A percentile compares a stretch with the other conserved stretches of the same genome.
These are phyloP conservation scores for Stephania yunnanensis DNA, from an alignment of 164 flowering plant species.

Conservation along the genomic window DNA sequence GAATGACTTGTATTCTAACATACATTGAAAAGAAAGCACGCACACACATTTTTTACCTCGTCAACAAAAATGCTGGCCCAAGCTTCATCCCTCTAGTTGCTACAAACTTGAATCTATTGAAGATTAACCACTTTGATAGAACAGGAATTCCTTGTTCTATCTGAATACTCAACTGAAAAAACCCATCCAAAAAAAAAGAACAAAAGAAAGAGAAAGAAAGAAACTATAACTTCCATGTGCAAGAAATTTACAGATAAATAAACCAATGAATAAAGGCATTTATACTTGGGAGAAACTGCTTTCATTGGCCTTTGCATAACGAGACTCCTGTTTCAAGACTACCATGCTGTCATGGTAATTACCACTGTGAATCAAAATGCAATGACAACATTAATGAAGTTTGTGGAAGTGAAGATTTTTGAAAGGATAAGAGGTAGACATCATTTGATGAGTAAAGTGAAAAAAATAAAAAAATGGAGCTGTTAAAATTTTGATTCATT, in stretches of 20 bases:
- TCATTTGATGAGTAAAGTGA: neutral
- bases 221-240: neutral
- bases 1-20: neutral
- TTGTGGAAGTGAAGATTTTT: neutral
- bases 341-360: constrained; percentile 72
- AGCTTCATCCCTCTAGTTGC: constrained; percentile 77
- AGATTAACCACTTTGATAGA: constrained; percentile 77
- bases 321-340: constrained; percentile 85
- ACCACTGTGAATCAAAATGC: constrained; percentile 43
- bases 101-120: constrained; percentile 78
- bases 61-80: constrained; percentile 78
- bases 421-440: neutral
- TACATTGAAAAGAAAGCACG: neutral
- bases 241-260: neutral
- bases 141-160: constrained; percentile 95
- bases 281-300: constrained; percentile 62
- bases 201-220: constrained; percentile 2
- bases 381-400: neutral
- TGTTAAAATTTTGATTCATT: neutral
- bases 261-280: constrained; percentile 3
- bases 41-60: constrained; percentile 41
- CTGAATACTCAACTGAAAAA: constrained; percentile 66
- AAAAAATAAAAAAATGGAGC: neutral
- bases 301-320: constrained; percentile 64
- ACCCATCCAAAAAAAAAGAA: constrained; percentile 4